These are phyloP conservation scores for Furcasterigmium furcatum DNA, from an alignment of 2,329 filamentous ascomycete genomes.

Conservation along the genomic window DNA sequence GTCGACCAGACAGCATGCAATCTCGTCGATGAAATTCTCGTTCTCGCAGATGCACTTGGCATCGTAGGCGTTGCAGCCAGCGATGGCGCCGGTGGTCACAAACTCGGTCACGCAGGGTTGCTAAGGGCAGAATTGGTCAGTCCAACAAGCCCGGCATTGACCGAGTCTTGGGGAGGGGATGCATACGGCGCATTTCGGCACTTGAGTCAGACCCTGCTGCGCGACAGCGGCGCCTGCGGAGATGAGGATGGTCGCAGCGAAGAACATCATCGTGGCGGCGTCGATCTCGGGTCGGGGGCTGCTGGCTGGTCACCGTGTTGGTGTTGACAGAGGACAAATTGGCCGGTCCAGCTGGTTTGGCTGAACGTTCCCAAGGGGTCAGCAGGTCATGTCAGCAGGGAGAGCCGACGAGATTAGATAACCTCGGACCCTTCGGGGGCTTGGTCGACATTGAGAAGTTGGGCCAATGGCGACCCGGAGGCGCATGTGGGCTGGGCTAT, in stretches of 20 bases:
- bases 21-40: conserved; percentile 31
- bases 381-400: no score
- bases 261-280: conserved; percentile 31
- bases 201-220: conserved; percentile 19
- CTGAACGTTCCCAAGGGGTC: no score
- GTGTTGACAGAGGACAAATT: no score
- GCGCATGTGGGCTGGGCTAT: no score
- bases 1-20: conserved; percentile 37
- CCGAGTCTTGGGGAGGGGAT: neutral
- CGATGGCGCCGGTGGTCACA: conserved; percentile 28
- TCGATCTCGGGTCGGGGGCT: no score
- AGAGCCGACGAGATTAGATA: no score
- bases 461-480: no score
- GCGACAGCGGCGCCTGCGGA: conserved; percentile 28
- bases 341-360: no score
- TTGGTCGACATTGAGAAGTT: no score
- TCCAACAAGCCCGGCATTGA: conserved; percentile 2
- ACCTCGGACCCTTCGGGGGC: no score
- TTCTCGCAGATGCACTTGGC: conserved; percentile 39
- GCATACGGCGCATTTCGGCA: conserved; percentile 33
- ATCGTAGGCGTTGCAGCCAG: conserved; percentile 33
- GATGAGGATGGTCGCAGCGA: conserved; percentile 22
- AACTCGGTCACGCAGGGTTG: conserved; percentile 26
- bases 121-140: conserved; percentile 5
- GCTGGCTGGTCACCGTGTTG: no score